These are phyloP conservation scores for Geotrichum bryndzae DNA, from an alignment of 1,139 yeast species.

Conservation along the genomic window DNA sequence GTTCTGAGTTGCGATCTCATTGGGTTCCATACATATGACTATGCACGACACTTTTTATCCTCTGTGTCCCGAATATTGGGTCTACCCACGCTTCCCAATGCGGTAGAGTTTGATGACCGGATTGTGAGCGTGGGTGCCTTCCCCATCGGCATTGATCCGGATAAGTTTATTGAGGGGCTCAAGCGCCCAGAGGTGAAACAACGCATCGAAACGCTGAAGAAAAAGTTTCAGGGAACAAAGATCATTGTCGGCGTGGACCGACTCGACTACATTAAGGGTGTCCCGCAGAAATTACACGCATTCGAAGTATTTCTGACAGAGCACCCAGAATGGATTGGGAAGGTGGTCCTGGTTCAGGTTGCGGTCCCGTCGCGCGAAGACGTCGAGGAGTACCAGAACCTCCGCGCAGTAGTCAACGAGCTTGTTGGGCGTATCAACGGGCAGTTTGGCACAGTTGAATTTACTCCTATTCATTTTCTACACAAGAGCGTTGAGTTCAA, in stretches of 20 bases:
- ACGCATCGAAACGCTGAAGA: conserved; percentile 57
- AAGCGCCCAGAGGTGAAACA: conserved; percentile 54
- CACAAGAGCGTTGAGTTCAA: conserved; percentile 88
- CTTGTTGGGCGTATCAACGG: conserved; percentile 96
- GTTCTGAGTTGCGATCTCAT: conserved; percentile 89
- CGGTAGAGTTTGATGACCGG: conserved; percentile 72
- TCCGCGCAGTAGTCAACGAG: conserved; percentile 91
- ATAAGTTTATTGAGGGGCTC: conserved; percentile 78
- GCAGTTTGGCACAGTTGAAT: conserved; percentile 91
- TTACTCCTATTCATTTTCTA: conserved; percentile 94
- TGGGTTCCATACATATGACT: conserved; percentile 99
- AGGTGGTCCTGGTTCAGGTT: conserved; percentile 89
- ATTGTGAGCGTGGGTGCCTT: conserved; percentile 88
- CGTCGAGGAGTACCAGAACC: conserved; percentile 93
- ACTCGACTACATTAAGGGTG: conserved; percentile 92
- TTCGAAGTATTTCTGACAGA: conserved; percentile 86
- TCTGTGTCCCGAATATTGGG: conserved; percentile 84
- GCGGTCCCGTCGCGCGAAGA: conserved; percentile 98
- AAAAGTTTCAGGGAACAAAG: conserved; percentile 64
- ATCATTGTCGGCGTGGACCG: conserved; percentile 95
- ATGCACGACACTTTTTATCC: conserved; percentile 93
- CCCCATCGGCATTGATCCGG: conserved; percentile 97
- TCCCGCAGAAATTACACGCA: conserved; percentile 93
- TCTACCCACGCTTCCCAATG: conserved; percentile 83
- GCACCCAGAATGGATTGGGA: conserved; percentile 98